Conservation (phyloP, 768 basidiomycete species). For the Mycena venus region DNA sequence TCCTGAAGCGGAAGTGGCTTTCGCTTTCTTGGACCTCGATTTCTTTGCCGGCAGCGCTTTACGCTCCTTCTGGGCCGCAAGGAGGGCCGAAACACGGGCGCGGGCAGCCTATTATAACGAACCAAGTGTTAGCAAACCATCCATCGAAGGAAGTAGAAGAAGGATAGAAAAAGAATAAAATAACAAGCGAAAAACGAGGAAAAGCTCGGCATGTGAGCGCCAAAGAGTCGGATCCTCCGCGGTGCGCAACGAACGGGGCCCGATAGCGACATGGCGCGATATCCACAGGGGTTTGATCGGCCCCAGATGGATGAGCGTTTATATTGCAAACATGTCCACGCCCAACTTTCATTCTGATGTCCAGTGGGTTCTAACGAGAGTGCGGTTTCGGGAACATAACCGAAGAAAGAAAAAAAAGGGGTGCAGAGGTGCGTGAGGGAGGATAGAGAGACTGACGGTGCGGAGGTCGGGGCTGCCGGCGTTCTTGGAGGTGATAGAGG, state of each 20-base stretch:
- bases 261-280: constrained; percentile 85
- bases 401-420: constrained; percentile 3
- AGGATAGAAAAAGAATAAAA: constrained; percentile 32
- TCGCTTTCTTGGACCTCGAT: constrained; percentile 77
- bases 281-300: constrained; percentile 72
- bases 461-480: constrained; percentile 87
- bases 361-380: constrained; percentile 95
- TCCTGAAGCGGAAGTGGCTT: too few species aligned
- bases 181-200: constrained; percentile 4
- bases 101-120: constrained; percentile 71
- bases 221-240: constrained; percentile 81
- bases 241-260: constrained; percentile 70
- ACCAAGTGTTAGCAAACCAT: constrained; percentile 44
- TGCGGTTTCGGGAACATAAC: constrained; percentile 58
- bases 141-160: constrained; percentile 31
- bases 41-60: constrained; percentile 85
- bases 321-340: constrained; percentile 95
- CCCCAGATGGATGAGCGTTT: constrained; percentile 56
- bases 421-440: constrained; percentile 12
- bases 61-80: constrained; percentile 79
- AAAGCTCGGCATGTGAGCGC: constrained; percentile 64
- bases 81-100: constrained; percentile 81
- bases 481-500: constrained; percentile 66
- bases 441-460: constrained; percentile 64
- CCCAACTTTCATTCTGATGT: constrained; percentile 85